Base-by-base conservation (phyloP, 257 asterid genomes). In the Solanum okadae region DNA sequence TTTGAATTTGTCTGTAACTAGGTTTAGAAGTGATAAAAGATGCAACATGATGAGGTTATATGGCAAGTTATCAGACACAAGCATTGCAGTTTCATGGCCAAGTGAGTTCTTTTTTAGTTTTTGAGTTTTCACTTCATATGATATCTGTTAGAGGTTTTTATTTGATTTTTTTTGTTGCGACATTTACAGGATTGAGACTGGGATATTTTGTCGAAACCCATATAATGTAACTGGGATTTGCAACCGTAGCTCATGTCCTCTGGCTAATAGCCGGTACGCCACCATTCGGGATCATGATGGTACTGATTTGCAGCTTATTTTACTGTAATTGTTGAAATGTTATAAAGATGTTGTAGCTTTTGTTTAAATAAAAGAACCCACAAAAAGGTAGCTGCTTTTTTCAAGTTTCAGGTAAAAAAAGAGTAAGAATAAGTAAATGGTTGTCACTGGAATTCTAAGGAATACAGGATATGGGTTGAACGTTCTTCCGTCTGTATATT, bases 31-130 rank as follows among this genome's bases (percentile, higher is more conserved):
- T 70, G 61, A 88, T 68, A 1, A 86, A 93, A 91, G 87, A 97
- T 96, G 99, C 98, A 95, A 95, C 99, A 97, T 90, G 99, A 97
- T 91, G 99, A 97, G 93, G 98, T 95, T 88, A 96, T 97, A 88
- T 97, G 99, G 99, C 99, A 97, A 87, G 98, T 97, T 90, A 97
- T 97, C 92, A 90, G 99, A 85, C 99, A 97, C 96, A 97, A 95
- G 1, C 99, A 97, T 88, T 97, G 99, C 95, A 97, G 99, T 91
- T 97, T 94, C 91, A 96, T 97, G 99, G 95, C 98, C 88, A 97
- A 96, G 99, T 97, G 89, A 93, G 82, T 73, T 37, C 8, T 31
- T 76, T 71, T 68, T n/a, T 13, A n/a, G 7, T 0, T 31, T 59
- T 42, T 72, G n/a, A 22, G 44, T 40, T 34, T 34, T 75, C 29